Percentiles rank a stretch among this genome's conserved stretches.
These are phyloP conservation scores for Colletotrichum sp. DNA, from an alignment of 2,329 filamentous ascomycete genomes.

Conservation along the genomic window DNA sequence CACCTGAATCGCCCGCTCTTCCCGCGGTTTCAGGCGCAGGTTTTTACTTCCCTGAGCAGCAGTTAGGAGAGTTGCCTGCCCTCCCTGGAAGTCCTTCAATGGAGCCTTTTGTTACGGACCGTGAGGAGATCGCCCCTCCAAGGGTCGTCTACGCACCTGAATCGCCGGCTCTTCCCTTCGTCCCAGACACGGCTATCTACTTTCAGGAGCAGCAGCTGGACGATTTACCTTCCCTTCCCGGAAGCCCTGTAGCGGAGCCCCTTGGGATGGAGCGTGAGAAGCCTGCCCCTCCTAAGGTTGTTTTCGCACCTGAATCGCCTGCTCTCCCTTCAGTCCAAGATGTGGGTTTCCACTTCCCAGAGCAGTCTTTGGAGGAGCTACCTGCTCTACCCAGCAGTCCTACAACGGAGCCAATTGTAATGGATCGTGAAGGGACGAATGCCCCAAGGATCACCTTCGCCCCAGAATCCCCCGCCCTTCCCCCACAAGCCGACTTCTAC, in stretches of 20 bases:
- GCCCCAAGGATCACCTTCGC: background rate
- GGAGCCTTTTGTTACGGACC: background rate
- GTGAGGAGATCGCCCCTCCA: background rate
- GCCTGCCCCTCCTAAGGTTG: background rate
- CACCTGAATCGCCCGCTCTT: background rate
- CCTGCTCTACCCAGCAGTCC: background rate
- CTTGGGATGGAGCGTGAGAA: background rate
- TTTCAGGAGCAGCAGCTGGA: background rate
- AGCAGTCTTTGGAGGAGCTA: background rate
- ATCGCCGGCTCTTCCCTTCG: background rate
- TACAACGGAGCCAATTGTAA: background rate
- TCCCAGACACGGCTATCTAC: background rate
- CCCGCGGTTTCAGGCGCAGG: background rate
- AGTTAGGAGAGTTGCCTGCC: constrained; percentile 5
- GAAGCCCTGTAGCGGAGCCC: background rate
- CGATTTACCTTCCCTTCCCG: constrained; percentile 2
- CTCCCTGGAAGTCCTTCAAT: constrained; percentile 17
- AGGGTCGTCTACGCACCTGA: background rate
- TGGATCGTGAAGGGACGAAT: background rate
- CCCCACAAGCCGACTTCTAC: background rate
- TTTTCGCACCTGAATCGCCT: background rate
- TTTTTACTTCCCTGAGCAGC: background rate
- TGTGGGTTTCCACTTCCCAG: background rate
- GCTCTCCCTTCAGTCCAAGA: background rate
- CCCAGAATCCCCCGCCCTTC: background rate